These are phyloP conservation scores for Syzygium syzygioides DNA, from an alignment of 441 rosid genomes.

Conservation along the genomic window DNA sequence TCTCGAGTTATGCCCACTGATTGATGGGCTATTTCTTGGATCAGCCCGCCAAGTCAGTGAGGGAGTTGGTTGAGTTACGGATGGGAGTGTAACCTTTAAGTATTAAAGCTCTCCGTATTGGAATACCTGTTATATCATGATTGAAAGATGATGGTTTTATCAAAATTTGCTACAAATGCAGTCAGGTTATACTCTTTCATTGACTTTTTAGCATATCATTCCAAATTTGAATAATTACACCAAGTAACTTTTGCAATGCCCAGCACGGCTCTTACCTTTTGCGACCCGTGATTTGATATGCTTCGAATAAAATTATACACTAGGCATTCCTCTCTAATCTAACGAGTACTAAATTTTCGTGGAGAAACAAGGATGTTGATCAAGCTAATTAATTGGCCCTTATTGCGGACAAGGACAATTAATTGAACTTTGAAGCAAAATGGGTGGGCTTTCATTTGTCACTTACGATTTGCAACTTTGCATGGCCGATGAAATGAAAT, in stretches of 20 bases:
- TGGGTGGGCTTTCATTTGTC: neutral
- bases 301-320: neutral
- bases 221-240: neutral
- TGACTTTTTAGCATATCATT: neutral
- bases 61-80: neutral
- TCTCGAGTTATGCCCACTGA: neutral
- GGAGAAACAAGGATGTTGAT: neutral
- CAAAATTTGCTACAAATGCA: neutral
- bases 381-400: neutral
- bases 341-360: neutral
- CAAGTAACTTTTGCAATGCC: neutral
- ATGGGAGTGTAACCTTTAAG: neutral
- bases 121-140: neutral
- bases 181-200: neutral
- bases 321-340: neutral
- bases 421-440: neutral
- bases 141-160: neutral
- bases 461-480: no score
- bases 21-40: neutral
- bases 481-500: no score
- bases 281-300: neutral
- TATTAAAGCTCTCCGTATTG: neutral
- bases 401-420: neutral
- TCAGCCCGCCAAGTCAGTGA: neutral
- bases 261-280: neutral